Conservation (phyloP, 805 yeast genomes). For the Metschnikowia sp. region DNA sequence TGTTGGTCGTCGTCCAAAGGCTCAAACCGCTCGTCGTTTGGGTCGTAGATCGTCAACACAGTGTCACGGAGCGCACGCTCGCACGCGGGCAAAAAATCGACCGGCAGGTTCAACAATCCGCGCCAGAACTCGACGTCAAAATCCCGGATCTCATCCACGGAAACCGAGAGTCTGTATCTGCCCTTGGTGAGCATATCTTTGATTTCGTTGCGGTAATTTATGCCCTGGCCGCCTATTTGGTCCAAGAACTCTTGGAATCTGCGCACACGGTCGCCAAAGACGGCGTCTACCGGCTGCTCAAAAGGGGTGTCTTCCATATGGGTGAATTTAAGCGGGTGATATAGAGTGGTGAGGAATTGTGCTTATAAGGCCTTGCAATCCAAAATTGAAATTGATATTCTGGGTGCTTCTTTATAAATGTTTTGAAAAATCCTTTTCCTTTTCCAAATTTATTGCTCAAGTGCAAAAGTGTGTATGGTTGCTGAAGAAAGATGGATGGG, state of each 20-base stretch:
- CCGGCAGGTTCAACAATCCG: slow-evolving; percentile 72
- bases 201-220: slow-evolving; percentile 67
- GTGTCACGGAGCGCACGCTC: slow-evolving; percentile 83
- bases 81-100: slow-evolving; percentile 85
- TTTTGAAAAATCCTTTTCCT: not conserved
- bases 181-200: slow-evolving; percentile 69
- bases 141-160: slow-evolving; percentile 83
- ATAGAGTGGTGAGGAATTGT: not conserved
- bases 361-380: not conserved
- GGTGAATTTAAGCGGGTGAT: too few relatives aligned
- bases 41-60: slow-evolving; percentile 69
- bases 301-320: slow-evolving; percentile 23
- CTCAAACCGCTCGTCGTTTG: slow-evolving; percentile 48
- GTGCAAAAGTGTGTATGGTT: not conserved
- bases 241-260: slow-evolving; percentile 84
- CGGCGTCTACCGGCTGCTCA: slow-evolving; percentile 42
- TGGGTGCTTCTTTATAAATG: too few relatives aligned
- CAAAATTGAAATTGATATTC: too few relatives aligned
- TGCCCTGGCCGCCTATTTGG: slow-evolving; percentile 45
- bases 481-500: not conserved
- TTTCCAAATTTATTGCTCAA: not conserved
- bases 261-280: slow-evolving; percentile 79
- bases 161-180: slow-evolving; percentile 63
- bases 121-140: slow-evolving; percentile 76
- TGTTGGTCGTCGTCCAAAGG: slow-evolving; percentile 58